Conservation (phyloP, 2,329 filamentous ascomycete species). For the Sordariomycetes sp. region DNA sequence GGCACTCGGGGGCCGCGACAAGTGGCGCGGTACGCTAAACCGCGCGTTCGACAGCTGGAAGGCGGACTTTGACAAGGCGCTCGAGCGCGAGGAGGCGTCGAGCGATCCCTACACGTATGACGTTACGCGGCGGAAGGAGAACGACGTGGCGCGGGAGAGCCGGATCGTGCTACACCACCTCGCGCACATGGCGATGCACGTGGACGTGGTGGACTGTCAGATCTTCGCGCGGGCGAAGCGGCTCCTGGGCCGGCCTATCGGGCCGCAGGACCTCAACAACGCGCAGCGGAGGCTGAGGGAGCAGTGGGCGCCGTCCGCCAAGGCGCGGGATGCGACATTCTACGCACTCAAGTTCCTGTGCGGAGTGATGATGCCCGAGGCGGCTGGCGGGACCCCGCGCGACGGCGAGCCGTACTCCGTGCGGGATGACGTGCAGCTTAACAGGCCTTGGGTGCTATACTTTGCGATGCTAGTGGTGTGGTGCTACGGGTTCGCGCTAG, state of each 20-base stretch:
- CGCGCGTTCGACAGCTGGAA: constrained; percentile 92
- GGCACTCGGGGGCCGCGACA: constrained; percentile 74
- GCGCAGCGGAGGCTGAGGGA: constrained; percentile 78
- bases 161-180: constrained; percentile 83
- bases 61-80: constrained; percentile 72
- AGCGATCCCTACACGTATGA: constrained; percentile 42
- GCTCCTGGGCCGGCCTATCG: constrained; percentile 75
- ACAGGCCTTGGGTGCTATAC: constrained; percentile 91
- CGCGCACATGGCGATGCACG: constrained; percentile 95
- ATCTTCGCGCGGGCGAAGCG: constrained; percentile 84
- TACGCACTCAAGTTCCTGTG: constrained; percentile 83
- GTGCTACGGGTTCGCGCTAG: constrained; percentile 85
- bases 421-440: constrained; percentile 77
- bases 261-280: constrained; percentile 63
- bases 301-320: constrained; percentile 76
- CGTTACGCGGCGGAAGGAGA: constrained; percentile 46
- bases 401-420: constrained; percentile 52
- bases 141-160: constrained; percentile 64
- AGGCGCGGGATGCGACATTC: constrained; percentile 81
- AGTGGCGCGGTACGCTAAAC: constrained; percentile 78
- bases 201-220: constrained; percentile 94
- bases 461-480: constrained; percentile 87
- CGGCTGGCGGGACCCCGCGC: constrained; percentile 13
- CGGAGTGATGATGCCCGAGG: constrained; percentile 62
- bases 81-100: constrained; percentile 44